Conservation (phyloP, 768 basidiomycete genomes). For the Lactarius tabidus region DNA sequence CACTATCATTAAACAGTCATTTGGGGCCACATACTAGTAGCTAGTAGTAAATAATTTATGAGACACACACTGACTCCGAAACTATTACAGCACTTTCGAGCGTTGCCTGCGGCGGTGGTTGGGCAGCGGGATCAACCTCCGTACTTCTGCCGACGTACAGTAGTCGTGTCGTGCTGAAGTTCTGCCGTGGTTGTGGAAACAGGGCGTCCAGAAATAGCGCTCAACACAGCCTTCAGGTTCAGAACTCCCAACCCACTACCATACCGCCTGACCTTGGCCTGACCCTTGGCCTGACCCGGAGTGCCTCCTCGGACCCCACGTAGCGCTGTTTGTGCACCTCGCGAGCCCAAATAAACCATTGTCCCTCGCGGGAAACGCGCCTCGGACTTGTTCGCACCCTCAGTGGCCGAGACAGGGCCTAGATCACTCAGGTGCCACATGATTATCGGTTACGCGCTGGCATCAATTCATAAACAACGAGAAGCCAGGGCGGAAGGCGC, state of each 20-base stretch:
- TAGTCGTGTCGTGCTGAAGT: too few species aligned
- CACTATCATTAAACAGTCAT: background rate
- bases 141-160: background rate
- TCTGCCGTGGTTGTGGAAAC: background rate
- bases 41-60: background rate
- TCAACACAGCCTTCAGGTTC: background rate
- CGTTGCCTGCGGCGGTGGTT: background rate
- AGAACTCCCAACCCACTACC: background rate
- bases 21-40: background rate
- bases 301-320: background rate
- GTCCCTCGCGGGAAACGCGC: background rate
- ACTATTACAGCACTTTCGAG: background rate
- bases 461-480: too few species aligned
- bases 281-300: too few species aligned
- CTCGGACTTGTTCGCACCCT: background rate
- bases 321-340: slow-evolving; percentile 3
- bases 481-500: background rate
- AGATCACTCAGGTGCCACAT: background rate
- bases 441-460: background rate
- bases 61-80: background rate
- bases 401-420: background rate
- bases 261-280: background rate
- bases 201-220: background rate
- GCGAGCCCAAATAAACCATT: background rate
- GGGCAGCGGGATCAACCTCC: background rate